phyloP scores from a whole-genome alignment of 805 yeast genomes.

The Candida nonsorbophila region DNA sequence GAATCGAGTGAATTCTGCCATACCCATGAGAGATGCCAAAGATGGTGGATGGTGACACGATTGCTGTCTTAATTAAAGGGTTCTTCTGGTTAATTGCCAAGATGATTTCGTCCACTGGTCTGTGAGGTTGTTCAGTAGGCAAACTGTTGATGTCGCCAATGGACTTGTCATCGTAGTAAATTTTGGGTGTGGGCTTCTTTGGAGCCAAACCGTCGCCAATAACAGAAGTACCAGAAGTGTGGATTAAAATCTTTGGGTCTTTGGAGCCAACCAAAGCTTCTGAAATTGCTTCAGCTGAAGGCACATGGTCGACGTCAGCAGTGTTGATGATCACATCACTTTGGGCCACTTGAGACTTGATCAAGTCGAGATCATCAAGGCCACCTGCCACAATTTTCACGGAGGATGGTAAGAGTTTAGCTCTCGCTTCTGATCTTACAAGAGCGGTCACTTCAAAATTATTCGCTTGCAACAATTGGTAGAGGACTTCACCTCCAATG shows the following conservation, averaged over 20 bases:
- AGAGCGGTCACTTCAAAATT: constrained; percentile 16
- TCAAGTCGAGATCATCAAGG: constrained; percentile 12
- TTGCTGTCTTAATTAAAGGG: constrained; percentile 21
- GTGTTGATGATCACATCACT: constrained; percentile 27
- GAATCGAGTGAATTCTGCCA: constrained; percentile 20
- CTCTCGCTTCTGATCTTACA: constrained; percentile 14
- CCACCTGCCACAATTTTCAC: constrained; percentile 17
- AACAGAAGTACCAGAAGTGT: constrained; percentile 32
- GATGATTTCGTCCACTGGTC: constrained; percentile 24
- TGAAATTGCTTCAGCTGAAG: constrained; percentile 14
- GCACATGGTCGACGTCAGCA: constrained; percentile 23
- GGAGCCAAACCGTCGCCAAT: constrained; percentile 14
- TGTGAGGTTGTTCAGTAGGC: constrained; percentile 22
- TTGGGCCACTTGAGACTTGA: constrained; percentile 11
- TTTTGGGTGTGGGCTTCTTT: constrained; percentile 12
- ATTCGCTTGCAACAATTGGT: constrained; percentile 13
- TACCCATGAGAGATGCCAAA: constrained; percentile 28
- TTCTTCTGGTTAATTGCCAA: constrained; percentile 22
- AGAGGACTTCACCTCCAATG: constrained; percentile 23
- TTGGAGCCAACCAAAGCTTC: constrained; percentile 14
- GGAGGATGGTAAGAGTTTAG: constrained; percentile 8
- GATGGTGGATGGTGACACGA: constrained; percentile 29
- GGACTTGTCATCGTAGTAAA: constrained; percentile 16
- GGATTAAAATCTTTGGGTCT: constrained; percentile 21
- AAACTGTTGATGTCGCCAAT: constrained; percentile 21